Conservation (phyloP, 108 stramenopile genomes). For the Fragilaria radians region DNA sequence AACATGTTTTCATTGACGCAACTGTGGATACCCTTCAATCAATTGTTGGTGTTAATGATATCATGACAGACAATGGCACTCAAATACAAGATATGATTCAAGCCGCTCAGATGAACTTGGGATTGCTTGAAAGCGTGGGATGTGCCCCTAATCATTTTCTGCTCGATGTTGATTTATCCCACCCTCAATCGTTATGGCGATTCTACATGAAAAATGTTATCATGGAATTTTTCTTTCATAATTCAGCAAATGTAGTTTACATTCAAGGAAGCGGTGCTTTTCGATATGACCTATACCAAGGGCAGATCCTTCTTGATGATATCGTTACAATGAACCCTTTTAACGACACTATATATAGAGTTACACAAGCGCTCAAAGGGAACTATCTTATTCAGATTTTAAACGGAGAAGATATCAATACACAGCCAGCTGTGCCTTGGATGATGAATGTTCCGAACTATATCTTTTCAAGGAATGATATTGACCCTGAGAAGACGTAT, state of each 20-base stretch:
- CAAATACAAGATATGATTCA: slow-evolving; percentile 43
- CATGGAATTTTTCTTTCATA: slow-evolving; percentile 9
- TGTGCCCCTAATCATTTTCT: slow-evolving; percentile 39
- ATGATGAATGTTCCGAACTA: not conserved
- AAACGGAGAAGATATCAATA: not conserved
- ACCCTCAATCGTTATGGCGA: slow-evolving; percentile 25
- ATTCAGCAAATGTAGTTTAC: not conserved
- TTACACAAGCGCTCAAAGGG: slow-evolving; percentile 23
- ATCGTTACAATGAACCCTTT: slow-evolving; percentile 50
- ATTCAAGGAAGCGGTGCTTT: slow-evolving; percentile 14
- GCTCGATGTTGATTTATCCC: slow-evolving; percentile 14
- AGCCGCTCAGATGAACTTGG: slow-evolving; percentile 36
- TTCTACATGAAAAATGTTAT: slow-evolving; percentile 25
- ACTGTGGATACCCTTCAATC: slow-evolving; percentile 25
- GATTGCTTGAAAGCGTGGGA: slow-evolving; percentile 38
- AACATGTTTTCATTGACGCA: slow-evolving; percentile 44
- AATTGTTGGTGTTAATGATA: slow-evolving; percentile 19
- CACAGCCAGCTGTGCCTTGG: not conserved
- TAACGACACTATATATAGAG: slow-evolving; percentile 39
- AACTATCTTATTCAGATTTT: not conserved
- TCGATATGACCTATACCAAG: slow-evolving; percentile 42
- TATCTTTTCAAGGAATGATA: not conserved
- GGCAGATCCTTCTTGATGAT: slow-evolving; percentile 43
- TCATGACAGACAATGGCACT: slow-evolving; percentile 46
- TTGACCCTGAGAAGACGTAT: not conserved